Percentiles rank a stretch among this genome's conserved stretches.
Conservation (phyloP, 257 asterid genomes). For the Nicotiana tabacum region DNA sequence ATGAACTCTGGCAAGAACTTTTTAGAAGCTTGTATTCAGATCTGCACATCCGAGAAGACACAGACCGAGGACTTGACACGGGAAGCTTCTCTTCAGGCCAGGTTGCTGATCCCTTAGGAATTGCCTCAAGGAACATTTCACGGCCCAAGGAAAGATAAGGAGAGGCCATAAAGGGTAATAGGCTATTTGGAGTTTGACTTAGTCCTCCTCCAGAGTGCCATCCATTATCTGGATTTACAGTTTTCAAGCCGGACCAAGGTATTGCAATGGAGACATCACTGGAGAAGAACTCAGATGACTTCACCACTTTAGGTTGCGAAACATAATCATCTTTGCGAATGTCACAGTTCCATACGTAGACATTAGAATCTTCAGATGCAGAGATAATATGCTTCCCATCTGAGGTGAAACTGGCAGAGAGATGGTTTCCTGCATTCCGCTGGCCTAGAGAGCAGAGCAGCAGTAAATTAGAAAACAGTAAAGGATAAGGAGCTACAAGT, state of each 20-base stretch:
- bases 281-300: constrained; percentile 61
- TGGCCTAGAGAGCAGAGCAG: constrained; percentile 38
- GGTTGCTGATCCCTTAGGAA: constrained; percentile 72
- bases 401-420: constrained; percentile 58
- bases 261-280: constrained; percentile 69
- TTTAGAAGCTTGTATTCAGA: constrained; percentile 68
- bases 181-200: constrained; percentile 17
- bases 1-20: constrained; percentile 60
- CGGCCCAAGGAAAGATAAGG: constrained; percentile 51
- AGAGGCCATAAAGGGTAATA: constrained; percentile 43
- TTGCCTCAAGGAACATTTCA: constrained; percentile 52
- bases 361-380: constrained; percentile 70
- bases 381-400: constrained; percentile 76
- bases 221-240: constrained; percentile 11
- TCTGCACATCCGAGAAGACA: constrained; percentile 43
- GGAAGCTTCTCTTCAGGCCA: constrained; percentile 99
- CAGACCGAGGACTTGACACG: constrained; percentile 24
- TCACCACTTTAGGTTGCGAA: constrained; percentile 36
- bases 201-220: constrained; percentile 20
- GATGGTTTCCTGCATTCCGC: constrained; percentile 53
- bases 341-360: constrained; percentile 60
- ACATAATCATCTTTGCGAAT: constrained; percentile 19
- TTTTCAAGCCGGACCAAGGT: constrained; percentile 73
- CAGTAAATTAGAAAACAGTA: background rate
- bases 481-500: background rate